Percentiles rank a stretch among this genome's conserved stretches.
These are phyloP conservation scores for Trypanosoma theileri DNA, from an alignment of 208 protist genomes.

Conservation along the genomic window DNA sequence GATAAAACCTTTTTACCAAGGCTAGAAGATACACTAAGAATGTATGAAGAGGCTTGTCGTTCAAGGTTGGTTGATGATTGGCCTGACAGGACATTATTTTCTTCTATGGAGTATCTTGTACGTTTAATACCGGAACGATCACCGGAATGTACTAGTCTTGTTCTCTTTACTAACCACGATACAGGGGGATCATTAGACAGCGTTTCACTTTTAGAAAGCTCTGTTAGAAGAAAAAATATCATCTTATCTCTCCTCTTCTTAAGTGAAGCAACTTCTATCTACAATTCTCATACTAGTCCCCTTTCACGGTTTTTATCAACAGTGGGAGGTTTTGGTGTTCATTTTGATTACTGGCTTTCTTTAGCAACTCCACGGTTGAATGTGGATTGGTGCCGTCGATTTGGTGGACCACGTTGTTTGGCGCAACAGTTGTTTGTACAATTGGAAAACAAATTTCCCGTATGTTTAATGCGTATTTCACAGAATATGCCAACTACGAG, in stretches of 20 bases:
- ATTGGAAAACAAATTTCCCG: constrained; percentile 75
- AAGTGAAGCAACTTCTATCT: constrained; percentile 18
- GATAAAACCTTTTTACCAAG: constrained; percentile 51
- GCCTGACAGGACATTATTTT: constrained; percentile 54
- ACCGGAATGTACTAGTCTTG: constrained; percentile 64
- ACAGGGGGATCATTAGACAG: constrained; percentile 41
- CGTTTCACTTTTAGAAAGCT: constrained; percentile 63
- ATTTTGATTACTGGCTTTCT: constrained; percentile 83
- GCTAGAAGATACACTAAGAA: constrained; percentile 43
- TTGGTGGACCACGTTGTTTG: constrained; percentile 78
- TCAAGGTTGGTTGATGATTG: constrained; percentile 41
- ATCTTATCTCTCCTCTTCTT: constrained; percentile 74
- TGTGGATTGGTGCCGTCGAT: constrained; percentile 77
- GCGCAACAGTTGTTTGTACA: constrained; percentile 89
- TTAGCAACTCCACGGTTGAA: constrained; percentile 63
- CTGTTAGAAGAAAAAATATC: constrained; percentile 80
- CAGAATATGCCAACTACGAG: constrained; percentile 35
- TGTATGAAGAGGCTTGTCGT: constrained; percentile 73
- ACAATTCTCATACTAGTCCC: constrained; percentile 61
- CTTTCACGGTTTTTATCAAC: constrained; percentile 71
- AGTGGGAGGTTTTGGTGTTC: constrained; percentile 76
- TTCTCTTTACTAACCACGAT: constrained; percentile 67
- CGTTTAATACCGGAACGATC: constrained; percentile 59
- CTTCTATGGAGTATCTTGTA: constrained; percentile 69
- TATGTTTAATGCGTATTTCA: constrained; percentile 29